Base-by-base conservation (phyloP, 495 filamentous ascomycete genomes). In the Neurospora pannonica region DNA sequence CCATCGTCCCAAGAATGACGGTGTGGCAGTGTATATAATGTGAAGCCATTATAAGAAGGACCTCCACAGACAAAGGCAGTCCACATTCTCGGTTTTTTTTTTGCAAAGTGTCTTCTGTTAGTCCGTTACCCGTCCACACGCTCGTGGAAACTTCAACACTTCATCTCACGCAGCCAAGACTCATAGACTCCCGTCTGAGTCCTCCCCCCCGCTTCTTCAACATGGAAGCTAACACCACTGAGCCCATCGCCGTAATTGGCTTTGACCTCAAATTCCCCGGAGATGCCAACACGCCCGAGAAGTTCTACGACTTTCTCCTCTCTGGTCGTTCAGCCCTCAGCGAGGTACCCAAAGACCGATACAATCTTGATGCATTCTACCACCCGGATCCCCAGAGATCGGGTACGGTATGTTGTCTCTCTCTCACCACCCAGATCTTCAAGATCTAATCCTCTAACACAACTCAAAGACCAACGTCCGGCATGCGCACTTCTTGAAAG, bases 211-310 rank as follows among this genome's bases (percentile, higher is more conserved):
- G 17, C 40, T 42, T 42, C 40, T 42, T 42, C 40, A 42, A 42
- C 40, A 42, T 42, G 15, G 40, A 42, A 42, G 40, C 15, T 6
- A 42, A 42, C 17, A 19, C 5, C 5, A 42, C 40, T 42, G 40
- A 42, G 39, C 74, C 62, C 40, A 79, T 82, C 67, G 83, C 84
- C 6, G 70, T 85, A 40, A 76, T 86, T 28, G 83, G 84, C 4
- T 78, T 81, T 70, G 79, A 83, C 6, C 82, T 82, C 62, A 82
- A 77, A 71, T 76, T 83, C 1, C 83, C 83, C 10, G 78, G 80
- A 71, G 80, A 78, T 42, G 78, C 79, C 15, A 76, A 83, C 7
- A 38, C 37, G 21, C 19, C 74, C 10, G 73, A 72, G 15, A 71
- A 71, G 10, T 71, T 77, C 21, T 69, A 69, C 37, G 34, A 71